A percentile compares a stretch with the other conserved stretches of the same genome.
Conservation (phyloP, 768 basidiomycete species). For the Daedaleopsis nitida region DNA sequence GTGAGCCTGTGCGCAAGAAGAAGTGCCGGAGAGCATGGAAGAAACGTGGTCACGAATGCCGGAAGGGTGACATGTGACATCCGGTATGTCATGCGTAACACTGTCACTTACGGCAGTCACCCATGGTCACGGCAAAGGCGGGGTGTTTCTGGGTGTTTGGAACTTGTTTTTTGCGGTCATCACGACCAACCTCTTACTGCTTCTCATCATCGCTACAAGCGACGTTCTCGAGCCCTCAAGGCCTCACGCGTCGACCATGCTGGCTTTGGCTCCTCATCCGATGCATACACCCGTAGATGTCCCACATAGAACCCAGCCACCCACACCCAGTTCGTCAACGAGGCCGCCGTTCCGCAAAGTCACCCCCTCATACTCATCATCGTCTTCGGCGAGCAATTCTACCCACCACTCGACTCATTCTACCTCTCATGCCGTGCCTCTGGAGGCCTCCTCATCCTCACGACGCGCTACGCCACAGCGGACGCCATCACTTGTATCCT, state of each 20-base stretch:
- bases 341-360: slow-evolving; percentile 22
- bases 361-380: slow-evolving; percentile 27
- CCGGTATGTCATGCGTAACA: slow-evolving; percentile 4
- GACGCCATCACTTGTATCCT: slow-evolving; percentile 28
- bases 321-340: slow-evolving; percentile 24
- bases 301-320: slow-evolving; percentile 24
- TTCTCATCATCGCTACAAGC: slow-evolving; percentile 16
- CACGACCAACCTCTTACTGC: slow-evolving; percentile 15
- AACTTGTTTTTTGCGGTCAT: slow-evolving; percentile 22
- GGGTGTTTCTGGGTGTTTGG: slow-evolving; percentile 1
- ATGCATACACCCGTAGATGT: slow-evolving; percentile 27
- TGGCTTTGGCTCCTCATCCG: slow-evolving; percentile 27
- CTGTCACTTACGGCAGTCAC: slow-evolving; percentile 2
- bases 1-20: too few species aligned
- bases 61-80: not conserved
- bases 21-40: too few species aligned
- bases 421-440: slow-evolving; percentile 31
- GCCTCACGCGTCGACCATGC: slow-evolving; percentile 18
- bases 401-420: slow-evolving; percentile 32
- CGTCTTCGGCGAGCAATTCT: slow-evolving; percentile 30
- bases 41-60: not conserved
- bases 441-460: slow-evolving; percentile 31
- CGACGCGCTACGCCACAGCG: slow-evolving; percentile 27
- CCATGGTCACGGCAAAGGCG: slow-evolving; percentile 7
- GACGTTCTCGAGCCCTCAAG: slow-evolving; percentile 3